Conservation (phyloP, 768 basidiomycete genomes). For the Pilatotrama ljubarskyi region DNA sequence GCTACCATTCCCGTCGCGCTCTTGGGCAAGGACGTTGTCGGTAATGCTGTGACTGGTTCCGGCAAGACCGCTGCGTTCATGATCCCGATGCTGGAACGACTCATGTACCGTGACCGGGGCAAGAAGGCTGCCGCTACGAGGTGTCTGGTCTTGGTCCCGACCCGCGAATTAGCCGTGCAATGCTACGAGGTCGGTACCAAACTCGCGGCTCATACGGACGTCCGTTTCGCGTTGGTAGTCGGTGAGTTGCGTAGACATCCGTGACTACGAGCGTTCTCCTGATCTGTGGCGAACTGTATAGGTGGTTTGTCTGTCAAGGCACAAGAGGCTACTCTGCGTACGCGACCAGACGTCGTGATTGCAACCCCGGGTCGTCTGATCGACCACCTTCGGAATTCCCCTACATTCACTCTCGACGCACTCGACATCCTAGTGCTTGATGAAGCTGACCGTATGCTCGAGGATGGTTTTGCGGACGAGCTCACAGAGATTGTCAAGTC, state of each 20-base stretch:
- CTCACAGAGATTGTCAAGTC: constrained; percentile 89
- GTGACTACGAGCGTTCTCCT: too few species aligned
- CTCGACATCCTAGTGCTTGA: constrained; percentile 94
- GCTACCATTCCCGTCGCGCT: constrained; percentile 93
- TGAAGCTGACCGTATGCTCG: constrained; percentile 97
- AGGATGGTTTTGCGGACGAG: constrained; percentile 94
- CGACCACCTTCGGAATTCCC: constrained; percentile 95
- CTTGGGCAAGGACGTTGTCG: constrained; percentile 93
- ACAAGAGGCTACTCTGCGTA: constrained; percentile 83
- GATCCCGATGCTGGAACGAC: constrained; percentile 90
- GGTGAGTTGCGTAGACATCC: constrained; percentile 61
- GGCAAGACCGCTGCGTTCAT: constrained; percentile 99
- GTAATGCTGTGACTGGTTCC: constrained; percentile 93
- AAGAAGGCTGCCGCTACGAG: constrained; percentile 84
- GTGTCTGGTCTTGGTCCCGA: constrained; percentile 91
- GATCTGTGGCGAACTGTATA: constrained; percentile 32
- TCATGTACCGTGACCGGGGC: constrained; percentile 89
- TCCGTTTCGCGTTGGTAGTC: constrained; percentile 88
- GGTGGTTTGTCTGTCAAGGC: constrained; percentile 93
- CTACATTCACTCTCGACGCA: constrained; percentile 87
- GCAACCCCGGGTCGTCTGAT: constrained; percentile 93
- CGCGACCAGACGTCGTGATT: constrained; percentile 90
- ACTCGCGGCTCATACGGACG: constrained; percentile 83
- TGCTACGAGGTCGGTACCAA: constrained; percentile 91
- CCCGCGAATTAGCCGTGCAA: constrained; percentile 93